phyloP scores from a whole-genome alignment of 805 yeast species.

The Ogataea siamensis region DNA sequence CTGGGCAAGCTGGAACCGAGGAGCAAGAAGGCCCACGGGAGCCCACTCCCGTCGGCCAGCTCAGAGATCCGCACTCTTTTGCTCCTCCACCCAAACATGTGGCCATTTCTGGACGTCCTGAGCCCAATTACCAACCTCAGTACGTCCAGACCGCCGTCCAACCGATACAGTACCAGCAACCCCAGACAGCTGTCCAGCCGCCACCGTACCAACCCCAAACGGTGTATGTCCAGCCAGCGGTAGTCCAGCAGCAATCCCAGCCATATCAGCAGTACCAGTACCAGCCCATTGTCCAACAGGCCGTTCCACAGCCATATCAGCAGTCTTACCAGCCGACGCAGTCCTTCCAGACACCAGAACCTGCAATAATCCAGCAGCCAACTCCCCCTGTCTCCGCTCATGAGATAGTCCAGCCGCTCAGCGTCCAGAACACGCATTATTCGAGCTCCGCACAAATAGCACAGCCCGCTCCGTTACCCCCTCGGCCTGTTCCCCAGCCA shows the following conservation, averaged over 20 bases:
- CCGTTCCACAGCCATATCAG: background rate
- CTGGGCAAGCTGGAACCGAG: conserved; percentile 11
- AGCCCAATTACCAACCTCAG: conserved; percentile 18
- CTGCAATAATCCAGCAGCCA: conserved; percentile 6
- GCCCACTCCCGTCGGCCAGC: conserved; percentile 21
- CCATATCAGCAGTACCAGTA: too few relatives aligned
- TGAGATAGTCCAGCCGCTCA: conserved; percentile 13
- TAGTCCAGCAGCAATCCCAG: too few relatives aligned
- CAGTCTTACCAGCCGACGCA: conserved; percentile 3
- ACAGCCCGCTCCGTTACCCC: conserved; percentile 3
- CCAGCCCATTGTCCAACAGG: background rate
- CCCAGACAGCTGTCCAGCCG: background rate
- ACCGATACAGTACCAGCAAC: conserved; percentile 8
- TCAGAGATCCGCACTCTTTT: conserved; percentile 34
- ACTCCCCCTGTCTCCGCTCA: conserved; percentile 4
- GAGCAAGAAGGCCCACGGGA: conserved; percentile 17
- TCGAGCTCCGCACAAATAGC: too few relatives aligned
- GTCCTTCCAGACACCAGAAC: background rate
- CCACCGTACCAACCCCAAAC: background rate
- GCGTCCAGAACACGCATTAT: background rate
- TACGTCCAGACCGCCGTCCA: conserved; percentile 8
- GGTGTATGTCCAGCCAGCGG: background rate
- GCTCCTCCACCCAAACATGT: conserved; percentile 34
- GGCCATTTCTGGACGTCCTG: conserved; percentile 21
- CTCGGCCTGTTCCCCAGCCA: conserved; percentile 4